These are phyloP conservation scores for Fusarium mexicanum DNA, from an alignment of 2,329 filamentous ascomycete species.

Conservation along the genomic window DNA sequence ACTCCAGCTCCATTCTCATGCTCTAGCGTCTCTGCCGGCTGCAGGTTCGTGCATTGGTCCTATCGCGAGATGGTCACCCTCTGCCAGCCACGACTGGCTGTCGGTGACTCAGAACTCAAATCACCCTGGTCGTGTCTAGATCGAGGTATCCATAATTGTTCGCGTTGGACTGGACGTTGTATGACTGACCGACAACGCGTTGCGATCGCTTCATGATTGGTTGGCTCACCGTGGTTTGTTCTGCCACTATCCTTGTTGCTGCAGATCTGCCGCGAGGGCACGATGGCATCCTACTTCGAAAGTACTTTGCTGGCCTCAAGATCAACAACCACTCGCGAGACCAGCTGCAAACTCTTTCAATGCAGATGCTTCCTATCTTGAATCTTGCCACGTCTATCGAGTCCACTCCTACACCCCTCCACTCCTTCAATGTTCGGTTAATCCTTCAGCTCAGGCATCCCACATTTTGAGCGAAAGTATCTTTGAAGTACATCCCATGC, in stretches of 20 bases:
- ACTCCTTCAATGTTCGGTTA: background rate
- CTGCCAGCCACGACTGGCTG: conserved; percentile 39
- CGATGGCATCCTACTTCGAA: conserved; percentile 25
- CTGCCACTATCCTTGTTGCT: conserved; percentile 11
- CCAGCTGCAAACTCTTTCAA: conserved; percentile 27
- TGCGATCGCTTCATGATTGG: conserved; percentile 32
- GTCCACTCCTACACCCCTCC: background rate
- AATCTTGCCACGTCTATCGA: background rate
- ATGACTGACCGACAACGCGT: conserved; percentile 38
- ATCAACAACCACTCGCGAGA: conserved; percentile 35
- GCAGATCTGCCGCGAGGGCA: conserved; percentile 28
- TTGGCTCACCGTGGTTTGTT: conserved; percentile 2
- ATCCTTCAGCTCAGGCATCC: conserved; percentile 25
- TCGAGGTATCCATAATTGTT: background rate
- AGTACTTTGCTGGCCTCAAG: conserved; percentile 32
- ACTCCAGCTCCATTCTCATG: conserved; percentile 5
- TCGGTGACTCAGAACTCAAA: conserved; percentile 40
- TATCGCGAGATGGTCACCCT: conserved; percentile 38
- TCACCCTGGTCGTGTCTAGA: conserved; percentile 24
- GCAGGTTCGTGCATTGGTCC: conserved; percentile 35
- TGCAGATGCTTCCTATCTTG: background rate
- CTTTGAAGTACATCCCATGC: conserved; percentile 6
- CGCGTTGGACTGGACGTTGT: conserved; percentile 26
- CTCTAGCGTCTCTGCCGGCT: conserved; percentile 14
- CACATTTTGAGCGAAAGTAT: conserved; percentile 14